Evolutionary conservation across 495 filamentous ascomycete species (phyloP), one percentile per base, ranked within the genome.

Genomic region (Penicillium mononematosum): DNA sequence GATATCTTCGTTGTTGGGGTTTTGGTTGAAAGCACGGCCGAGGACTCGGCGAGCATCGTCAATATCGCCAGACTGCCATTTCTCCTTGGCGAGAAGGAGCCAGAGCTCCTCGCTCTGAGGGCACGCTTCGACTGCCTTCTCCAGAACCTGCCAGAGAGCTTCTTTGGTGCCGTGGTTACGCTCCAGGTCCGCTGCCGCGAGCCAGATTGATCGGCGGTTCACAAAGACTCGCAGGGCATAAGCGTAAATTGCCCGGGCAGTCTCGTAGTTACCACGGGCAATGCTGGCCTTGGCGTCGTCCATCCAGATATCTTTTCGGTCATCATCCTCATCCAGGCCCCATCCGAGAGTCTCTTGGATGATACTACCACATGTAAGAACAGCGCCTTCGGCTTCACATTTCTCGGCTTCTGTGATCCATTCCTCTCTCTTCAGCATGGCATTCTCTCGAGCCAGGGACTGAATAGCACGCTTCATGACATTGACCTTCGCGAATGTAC

Each of bases 361-460:
- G 66, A 98, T 97, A 31, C 87, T 86, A 53, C 83, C 83, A 64
- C 91, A 96, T 0, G 95, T 96, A 45, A 92, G 78, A 6, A 91
- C 75, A 12, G 91, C 92, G 16, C 89, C 92, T 68, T 98, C 94
- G 43, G 89, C 87, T 73, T 99, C 94, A 69, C 94, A 96, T 60
- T 88, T 91, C 69, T 98, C 92, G 0, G 94, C 95, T 71, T 98
- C 91, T 3, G 83, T 80, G 43, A 99, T 93, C 94, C 94, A 99
- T 60, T 97, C 92, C 62, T 99, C 94, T 42, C 94, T 85, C 67
- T 95, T 93, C 41, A 93, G 78, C 94, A 99, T 98, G 11, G 94
- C 94, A 38, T 91, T 92, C 57, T 96, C 91, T 59, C 87, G 87
- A 19, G 87, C 91, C 20, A 99, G 80, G n/a, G 90, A 86, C 66